Base-by-base conservation (phyloP, 73 alveolate species). In the Breviolum minutum region DNA sequence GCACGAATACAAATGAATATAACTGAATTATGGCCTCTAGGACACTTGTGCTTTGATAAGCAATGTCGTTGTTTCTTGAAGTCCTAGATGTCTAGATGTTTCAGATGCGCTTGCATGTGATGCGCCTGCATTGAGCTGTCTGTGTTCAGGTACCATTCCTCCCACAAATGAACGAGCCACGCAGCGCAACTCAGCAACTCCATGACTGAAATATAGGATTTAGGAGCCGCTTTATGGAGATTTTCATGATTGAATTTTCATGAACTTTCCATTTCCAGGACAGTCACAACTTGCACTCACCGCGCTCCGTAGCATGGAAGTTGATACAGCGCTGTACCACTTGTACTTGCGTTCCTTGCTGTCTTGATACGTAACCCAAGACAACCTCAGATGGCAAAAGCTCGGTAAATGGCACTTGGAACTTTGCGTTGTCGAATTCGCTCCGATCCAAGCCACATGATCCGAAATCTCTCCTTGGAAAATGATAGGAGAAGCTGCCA, bases 291-390 rank as follows among this genome's bases (percentile, higher is more conserved):
- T 40, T 40, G 83, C 48, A 48, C 17, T 6, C 22, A 20, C 54
- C 48, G 48, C 10, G 60, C 26, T 54, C 97, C 61, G 97, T 48
- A 27, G 97, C 84, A 32, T 91, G 97, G 88, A 91, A 91, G 97
- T 79, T 91, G 30, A 79, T 22, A 29, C 88, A 79, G 63, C 97
- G 97, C 97, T 91, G 97, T 22, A 91, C 85, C 97, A 91, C 97
- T 79, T 90, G 88, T 16, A 63, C 27, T 48, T 19, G 76, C 14
- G 40, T 19, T 66, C 8, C 24, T 8, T 40, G 69, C 86, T 77
- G 86, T 26, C 62, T 77, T 77, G 82, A 73, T 19, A 48, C 90
- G 14, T 81, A 81, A 29, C 90, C 90, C 19, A 81, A 81, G 69
- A 81, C 90, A 20, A 79, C 87, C 87, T 79, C 20, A 26, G 63